Conservation (phyloP, 2,329 filamentous ascomycete species). For the Claviceps purpurea region DNA sequence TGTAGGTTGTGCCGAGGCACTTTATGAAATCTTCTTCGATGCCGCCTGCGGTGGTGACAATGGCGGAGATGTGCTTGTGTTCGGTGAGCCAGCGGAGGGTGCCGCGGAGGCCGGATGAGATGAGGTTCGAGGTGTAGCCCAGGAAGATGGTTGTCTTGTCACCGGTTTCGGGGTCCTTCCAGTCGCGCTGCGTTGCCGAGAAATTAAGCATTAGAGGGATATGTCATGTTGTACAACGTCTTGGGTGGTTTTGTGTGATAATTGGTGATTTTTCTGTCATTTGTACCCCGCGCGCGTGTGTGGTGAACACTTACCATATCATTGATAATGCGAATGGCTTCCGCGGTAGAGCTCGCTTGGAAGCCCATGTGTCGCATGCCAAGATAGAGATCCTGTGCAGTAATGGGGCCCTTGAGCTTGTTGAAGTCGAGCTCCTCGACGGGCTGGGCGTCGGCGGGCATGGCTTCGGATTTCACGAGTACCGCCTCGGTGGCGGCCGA, state of each 20-base stretch:
- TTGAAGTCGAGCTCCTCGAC: slow-evolving; percentile 93
- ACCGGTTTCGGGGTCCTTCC: slow-evolving; percentile 66
- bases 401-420: slow-evolving; percentile 62
- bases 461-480: slow-evolving; percentile 67
- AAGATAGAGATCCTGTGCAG: slow-evolving; percentile 69
- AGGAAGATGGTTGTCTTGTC: slow-evolving; percentile 87
- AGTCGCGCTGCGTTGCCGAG: slow-evolving; percentile 44
- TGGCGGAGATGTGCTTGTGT: slow-evolving; percentile 80
- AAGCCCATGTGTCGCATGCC: slow-evolving; percentile 80
- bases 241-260: neutral
- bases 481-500: slow-evolving; percentile 63
- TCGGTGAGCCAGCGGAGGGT: slow-evolving; percentile 86
- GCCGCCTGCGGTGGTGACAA: slow-evolving; percentile 91
- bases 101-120: slow-evolving; percentile 87
- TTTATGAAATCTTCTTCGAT: slow-evolving; percentile 98
- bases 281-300: no score
- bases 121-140: slow-evolving; percentile 94
- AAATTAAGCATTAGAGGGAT: no score
- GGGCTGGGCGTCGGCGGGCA: slow-evolving; percentile 64
- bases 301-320: slow-evolving; percentile 57
- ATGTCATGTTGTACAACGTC: neutral
- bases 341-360: slow-evolving; percentile 57
- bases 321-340: slow-evolving; percentile 85
- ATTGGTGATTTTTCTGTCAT: neutral
- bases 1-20: slow-evolving; percentile 86